phyloP scores from a whole-genome alignment of 768 basidiomycete species.

The Hydnum rufescens region DNA sequence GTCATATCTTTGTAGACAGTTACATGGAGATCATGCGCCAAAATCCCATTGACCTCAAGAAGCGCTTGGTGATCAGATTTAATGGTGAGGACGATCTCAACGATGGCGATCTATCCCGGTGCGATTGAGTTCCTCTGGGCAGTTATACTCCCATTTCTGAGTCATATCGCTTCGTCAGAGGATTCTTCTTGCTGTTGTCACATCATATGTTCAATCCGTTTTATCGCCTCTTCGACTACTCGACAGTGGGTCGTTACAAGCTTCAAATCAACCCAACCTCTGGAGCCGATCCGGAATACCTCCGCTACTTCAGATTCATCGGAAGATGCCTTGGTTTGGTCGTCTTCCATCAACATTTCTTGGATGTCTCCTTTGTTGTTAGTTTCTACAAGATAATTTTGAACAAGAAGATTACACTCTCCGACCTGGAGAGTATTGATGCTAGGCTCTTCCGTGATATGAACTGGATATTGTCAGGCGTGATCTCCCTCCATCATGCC shows the following conservation, averaged over 20 bases:
- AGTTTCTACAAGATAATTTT: constrained; percentile 99
- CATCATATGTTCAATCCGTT: constrained; percentile 70
- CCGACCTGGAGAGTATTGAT: constrained; percentile 91
- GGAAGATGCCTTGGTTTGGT: constrained; percentile 86
- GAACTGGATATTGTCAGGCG: constrained; percentile 90
- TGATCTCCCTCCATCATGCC: background rate
- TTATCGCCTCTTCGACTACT: constrained; percentile 69
- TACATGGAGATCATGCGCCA: constrained; percentile 71
- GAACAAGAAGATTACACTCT: constrained; percentile 85
- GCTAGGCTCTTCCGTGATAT: constrained; percentile 83
- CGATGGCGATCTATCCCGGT: constrained; percentile 61
- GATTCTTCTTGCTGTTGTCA: constrained; percentile 74
- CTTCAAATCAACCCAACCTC: constrained; percentile 89
- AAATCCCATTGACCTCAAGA: constrained; percentile 48
- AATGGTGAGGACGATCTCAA: constrained; percentile 67
- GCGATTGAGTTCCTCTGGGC: too few species aligned
- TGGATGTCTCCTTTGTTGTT: constrained; percentile 97
- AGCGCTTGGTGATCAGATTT: constrained; percentile 51
- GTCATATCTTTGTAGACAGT: constrained; percentile 69
- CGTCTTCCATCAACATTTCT: constrained; percentile 96
- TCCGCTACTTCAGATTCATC: constrained; percentile 99
- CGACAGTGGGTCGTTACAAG: constrained; percentile 60
- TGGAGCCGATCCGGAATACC: constrained; percentile 91
- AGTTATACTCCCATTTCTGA: too few species aligned
- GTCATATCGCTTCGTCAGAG: constrained; percentile 26